Base-by-base conservation (phyloP, 768 basidiomycete genomes). In the Dacryopinax spathularia region DNA sequence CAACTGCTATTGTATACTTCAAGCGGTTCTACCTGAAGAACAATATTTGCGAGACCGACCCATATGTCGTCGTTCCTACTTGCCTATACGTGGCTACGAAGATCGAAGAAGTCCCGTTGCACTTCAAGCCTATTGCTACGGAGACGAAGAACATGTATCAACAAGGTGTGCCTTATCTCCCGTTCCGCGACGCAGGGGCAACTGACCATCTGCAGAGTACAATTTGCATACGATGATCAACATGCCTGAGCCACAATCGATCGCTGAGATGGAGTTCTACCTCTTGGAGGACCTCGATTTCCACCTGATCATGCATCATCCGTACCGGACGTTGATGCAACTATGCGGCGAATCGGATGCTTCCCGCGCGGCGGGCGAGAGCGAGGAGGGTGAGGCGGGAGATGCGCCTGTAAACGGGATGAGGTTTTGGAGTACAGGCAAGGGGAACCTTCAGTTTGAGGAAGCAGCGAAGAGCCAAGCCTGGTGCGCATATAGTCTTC, bases 201-300 rank as follows among this genome's bases (percentile, higher is more conserved):
- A 37, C 36, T 44, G 13, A 44, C 22, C 13, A 22, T 13, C 25
- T 29, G 25, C 48, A 56, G 48, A 56, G 9, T 56, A 56, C 48
- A 29, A 29, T 18, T 18, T 56, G 22, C 48, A 56, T n/a, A n/a
- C n/a, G n/a, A n/a, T n/a, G 48, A 56, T 56, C 22, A 56, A 22
- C 5, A 56, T 56, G 48, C 48, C 48, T 6, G 48, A 56, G 9
- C 48, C 48, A 9, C 48, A 56, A 18, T 56, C 48, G 70, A 78
- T 99, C 15, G 96, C 94, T 2, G 96, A 99, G 73, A 97, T 97
- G 94, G 95, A 98, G 72, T 98, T 98, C 76, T 98, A 95, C 76
- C 84, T 98, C 10, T 86, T 99, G 25, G 91, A 91, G 70, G 94
- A 99, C 72, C 82, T 98, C 29, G 93, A 96, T 73, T 97, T 95